phyloP scores from a whole-genome alignment of 2,329 filamentous ascomycete genomes.

The Cercospora sp. region DNA sequence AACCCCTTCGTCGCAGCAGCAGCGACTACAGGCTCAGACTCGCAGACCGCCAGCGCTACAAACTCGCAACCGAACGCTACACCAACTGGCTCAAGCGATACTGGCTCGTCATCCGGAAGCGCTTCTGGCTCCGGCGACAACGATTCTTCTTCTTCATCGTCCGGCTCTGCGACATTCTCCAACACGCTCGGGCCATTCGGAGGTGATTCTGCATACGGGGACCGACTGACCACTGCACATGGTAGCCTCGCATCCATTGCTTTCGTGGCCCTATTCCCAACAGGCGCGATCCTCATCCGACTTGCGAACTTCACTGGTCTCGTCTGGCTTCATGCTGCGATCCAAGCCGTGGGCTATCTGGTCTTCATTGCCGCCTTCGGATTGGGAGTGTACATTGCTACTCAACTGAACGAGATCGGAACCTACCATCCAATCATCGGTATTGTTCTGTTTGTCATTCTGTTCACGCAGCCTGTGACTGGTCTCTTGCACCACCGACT shows the following conservation, averaged over 20 bases:
- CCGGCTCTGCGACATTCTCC: slow-evolving; percentile 16
- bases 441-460: slow-evolving; percentile 49
- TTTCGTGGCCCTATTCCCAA: slow-evolving; percentile 49
- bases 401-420: slow-evolving; percentile 41
- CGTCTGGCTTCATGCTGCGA: slow-evolving; percentile 48
- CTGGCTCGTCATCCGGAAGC: slow-evolving; percentile 21
- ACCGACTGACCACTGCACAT: slow-evolving; percentile 42
- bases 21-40: not conserved
- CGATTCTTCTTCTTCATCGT: not conserved
- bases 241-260: slow-evolving; percentile 47
- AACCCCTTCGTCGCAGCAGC: slow-evolving; percentile 44
- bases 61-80: slow-evolving; percentile 4
- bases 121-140: slow-evolving; percentile 6
- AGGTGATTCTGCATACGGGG: slow-evolving; percentile 31
- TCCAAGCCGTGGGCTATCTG: slow-evolving; percentile 53
- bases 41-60: slow-evolving; percentile 12
- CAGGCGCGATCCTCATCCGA: slow-evolving; percentile 48
- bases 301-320: slow-evolving; percentile 47
- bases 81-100: slow-evolving; percentile 7
- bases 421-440: slow-evolving; percentile 56
- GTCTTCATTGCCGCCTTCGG: slow-evolving; percentile 53
- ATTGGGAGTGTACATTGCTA: slow-evolving; percentile 54
- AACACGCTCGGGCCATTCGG: slow-evolving; percentile 22
- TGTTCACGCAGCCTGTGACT: slow-evolving; percentile 58
- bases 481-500: slow-evolving; percentile 55